Percentiles rank a stretch among this genome's conserved stretches.
phyloP scores from a whole-genome alignment of 2,329 filamentous ascomycete genomes.

The Dactylella cylindrospora region DNA sequence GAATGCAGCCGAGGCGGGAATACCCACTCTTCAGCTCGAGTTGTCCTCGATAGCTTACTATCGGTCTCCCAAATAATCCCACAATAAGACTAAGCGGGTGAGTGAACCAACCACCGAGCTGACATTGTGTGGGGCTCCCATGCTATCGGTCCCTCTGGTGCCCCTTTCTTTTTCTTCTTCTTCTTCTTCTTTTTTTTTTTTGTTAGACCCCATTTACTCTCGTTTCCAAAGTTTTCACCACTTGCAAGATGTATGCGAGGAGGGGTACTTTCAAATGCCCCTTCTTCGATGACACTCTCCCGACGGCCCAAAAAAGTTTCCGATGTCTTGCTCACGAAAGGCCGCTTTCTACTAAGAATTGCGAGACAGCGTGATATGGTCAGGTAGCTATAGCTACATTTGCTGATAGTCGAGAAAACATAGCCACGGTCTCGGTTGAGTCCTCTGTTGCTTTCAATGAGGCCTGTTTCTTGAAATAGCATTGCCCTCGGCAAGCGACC shows the following conservation, averaged over 20 bases:
- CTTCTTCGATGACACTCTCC: slow-evolving; percentile 3
- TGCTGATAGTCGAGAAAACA: slow-evolving; percentile 24
- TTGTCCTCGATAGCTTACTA: slow-evolving; percentile 35
- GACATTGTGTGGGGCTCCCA: slow-evolving; percentile 38
- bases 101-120: slow-evolving; percentile 42
- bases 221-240: slow-evolving; percentile 16
- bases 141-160: too few relatives aligned
- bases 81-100: slow-evolving; percentile 38
- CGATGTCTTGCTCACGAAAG: slow-evolving; percentile 10
- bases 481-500: slow-evolving; percentile 17
- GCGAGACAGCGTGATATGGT: slow-evolving; percentile 36
- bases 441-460: slow-evolving; percentile 8
- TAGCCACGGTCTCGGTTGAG: slow-evolving; percentile 43
- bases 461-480: slow-evolving; percentile 41
- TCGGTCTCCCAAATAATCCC: slow-evolving; percentile 29
- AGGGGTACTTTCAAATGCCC: background rate
- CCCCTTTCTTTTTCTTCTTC: slow-evolving; percentile 28
- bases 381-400: slow-evolving; percentile 12
- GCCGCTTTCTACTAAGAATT: slow-evolving; percentile 24
- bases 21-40: slow-evolving; percentile 41
- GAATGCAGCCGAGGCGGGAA: slow-evolving; percentile 39
- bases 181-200: too few relatives aligned
- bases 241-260: background rate
- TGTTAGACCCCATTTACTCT: too few relatives aligned
- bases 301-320: slow-evolving; percentile 10